These are phyloP conservation scores for Pythium sp. DNA, from an alignment of 352 stramenopile genomes.

Conservation along the genomic window DNA sequence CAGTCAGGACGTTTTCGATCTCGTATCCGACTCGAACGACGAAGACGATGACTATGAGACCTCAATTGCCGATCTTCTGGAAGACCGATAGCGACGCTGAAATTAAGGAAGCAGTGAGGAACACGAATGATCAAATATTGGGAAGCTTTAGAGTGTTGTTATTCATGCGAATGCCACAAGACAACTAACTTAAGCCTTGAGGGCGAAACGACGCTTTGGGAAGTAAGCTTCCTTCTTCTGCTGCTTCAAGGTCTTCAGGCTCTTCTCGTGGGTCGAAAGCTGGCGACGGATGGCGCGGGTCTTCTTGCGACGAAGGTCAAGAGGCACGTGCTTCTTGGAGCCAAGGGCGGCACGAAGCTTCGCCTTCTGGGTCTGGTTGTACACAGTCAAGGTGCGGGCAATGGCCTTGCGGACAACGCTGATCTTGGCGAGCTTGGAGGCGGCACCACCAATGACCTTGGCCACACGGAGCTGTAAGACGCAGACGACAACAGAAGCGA, in stretches of 20 bases:
- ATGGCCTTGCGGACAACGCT: constrained; percentile 99
- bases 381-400: constrained; percentile 98
- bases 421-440: constrained; percentile 99
- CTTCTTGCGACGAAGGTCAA: constrained; percentile 98
- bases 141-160: constrained; percentile 69
- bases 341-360: constrained; percentile 94
- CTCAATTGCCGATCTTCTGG: constrained; percentile 16
- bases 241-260: constrained; percentile 92
- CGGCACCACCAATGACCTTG: constrained; percentile 98
- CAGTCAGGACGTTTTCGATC: constrained; percentile 34
- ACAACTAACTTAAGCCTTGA: constrained; percentile 94
- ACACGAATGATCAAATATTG: constrained; percentile 22
- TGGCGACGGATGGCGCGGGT: constrained; percentile 97
- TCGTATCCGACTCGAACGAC: constrained; percentile 59
- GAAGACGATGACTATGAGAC: constrained; percentile 34
- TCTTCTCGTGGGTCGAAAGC: constrained; percentile 95
- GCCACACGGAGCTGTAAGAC: constrained; percentile 92
- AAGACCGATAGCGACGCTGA: constrained; percentile 16
- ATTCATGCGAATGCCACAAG: constrained; percentile 29
- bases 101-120: constrained; percentile 7
- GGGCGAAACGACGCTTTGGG: constrained; percentile 94
- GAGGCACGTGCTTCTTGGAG: constrained; percentile 96
- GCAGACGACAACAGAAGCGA: not conserved
- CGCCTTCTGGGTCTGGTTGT: constrained; percentile 99
- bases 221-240: constrained; percentile 97